Evolutionary conservation across 495 filamentous ascomycete genomes (phyloP).

Genomic region (Penicillium cataractarum): DNA sequence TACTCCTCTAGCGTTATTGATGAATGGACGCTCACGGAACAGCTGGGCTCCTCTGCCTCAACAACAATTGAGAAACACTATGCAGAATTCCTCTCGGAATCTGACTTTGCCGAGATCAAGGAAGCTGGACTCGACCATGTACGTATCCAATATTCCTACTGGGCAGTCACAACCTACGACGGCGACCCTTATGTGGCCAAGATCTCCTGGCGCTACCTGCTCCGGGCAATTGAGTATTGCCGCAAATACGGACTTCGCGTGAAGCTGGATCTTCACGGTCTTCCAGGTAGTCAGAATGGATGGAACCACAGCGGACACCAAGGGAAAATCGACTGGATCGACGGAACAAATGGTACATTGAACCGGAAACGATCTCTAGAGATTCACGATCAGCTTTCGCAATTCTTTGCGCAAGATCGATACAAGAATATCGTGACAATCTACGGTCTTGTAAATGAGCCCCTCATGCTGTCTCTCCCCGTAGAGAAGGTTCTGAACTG

Average conservation of each 20-base stretch:
- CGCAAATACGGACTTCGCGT: slow-evolving; percentile 92
- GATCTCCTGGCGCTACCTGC: slow-evolving; percentile 90
- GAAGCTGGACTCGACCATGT: slow-evolving; percentile 95
- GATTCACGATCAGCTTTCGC: slow-evolving; percentile 74
- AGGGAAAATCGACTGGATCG: slow-evolving; percentile 75
- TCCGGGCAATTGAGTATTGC: slow-evolving; percentile 89
- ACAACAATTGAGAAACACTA: slow-evolving; percentile 85
- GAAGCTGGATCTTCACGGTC: slow-evolving; percentile 89
- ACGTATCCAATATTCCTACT: slow-evolving; percentile 93
- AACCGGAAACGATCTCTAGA: slow-evolving; percentile 80
- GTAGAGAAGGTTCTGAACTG: slow-evolving; percentile 65
- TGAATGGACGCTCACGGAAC: slow-evolving; percentile 77
- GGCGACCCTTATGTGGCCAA: slow-evolving; percentile 87
- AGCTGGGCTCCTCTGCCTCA: slow-evolving; percentile 65
- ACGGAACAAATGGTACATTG: slow-evolving; percentile 63
- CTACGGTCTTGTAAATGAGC: slow-evolving; percentile 88
- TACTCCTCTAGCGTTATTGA: slow-evolving; percentile 77
- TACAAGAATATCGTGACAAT: slow-evolving; percentile 84
- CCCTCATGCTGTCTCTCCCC: slow-evolving; percentile 70
- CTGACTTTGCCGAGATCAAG: slow-evolving; percentile 80
- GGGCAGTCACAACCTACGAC: slow-evolving; percentile 85
- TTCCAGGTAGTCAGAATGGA: slow-evolving; percentile 85
- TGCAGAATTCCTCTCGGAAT: slow-evolving; percentile 78
- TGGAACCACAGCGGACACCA: slow-evolving; percentile 87
- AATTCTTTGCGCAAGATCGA: slow-evolving; percentile 83